phyloP scores from a whole-genome alignment of 495 filamentous ascomycete genomes.

The Viridothelium virens region DNA sequence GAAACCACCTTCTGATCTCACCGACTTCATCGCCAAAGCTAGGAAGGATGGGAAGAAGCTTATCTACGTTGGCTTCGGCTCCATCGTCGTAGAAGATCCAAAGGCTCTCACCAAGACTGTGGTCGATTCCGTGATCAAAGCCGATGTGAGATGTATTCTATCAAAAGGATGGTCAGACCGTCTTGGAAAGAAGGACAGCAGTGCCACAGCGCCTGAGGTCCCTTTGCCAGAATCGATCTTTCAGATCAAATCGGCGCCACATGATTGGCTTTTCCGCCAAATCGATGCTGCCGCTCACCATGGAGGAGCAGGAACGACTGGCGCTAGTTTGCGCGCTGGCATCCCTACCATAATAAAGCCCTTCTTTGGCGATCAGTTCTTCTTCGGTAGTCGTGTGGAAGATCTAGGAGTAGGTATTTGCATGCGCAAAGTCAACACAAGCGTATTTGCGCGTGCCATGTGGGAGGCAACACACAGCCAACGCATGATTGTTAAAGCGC shows the following conservation, averaged over 20 bases:
- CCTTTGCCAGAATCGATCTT: slow-evolving; percentile 72
- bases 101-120: slow-evolving; percentile 80
- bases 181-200: slow-evolving; percentile 51
- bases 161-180: slow-evolving; percentile 99
- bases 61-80: slow-evolving; percentile 95
- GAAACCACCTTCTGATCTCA: slow-evolving; percentile 65
- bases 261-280: slow-evolving; percentile 93
- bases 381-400: slow-evolving; percentile 83
- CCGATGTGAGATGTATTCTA: slow-evolving; percentile 88
- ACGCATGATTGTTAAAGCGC: slow-evolving; percentile 82
- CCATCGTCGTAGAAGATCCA: slow-evolving; percentile 88
- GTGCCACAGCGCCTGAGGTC: slow-evolving; percentile 50
- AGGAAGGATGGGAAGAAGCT: slow-evolving; percentile 78
- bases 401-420: slow-evolving; percentile 87
- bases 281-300: slow-evolving; percentile 94
- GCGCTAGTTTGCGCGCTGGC: slow-evolving; percentile 84
- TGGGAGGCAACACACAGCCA: slow-evolving; percentile 86
- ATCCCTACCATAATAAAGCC: slow-evolving; percentile 92
- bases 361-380: slow-evolving; percentile 97
- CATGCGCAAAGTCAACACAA: slow-evolving; percentile 80
- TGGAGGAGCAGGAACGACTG: slow-evolving; percentile 90
- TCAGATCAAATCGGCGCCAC: slow-evolving; percentile 83
- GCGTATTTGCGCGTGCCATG: slow-evolving; percentile 71
- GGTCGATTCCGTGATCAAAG: slow-evolving; percentile 81
- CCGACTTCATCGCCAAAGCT: slow-evolving; percentile 71